Evolutionary conservation across 768 basidiomycete species (phyloP), one percentile per base, ranked within the genome.

Genomic region (Mrakia hoshinonis): DNA sequence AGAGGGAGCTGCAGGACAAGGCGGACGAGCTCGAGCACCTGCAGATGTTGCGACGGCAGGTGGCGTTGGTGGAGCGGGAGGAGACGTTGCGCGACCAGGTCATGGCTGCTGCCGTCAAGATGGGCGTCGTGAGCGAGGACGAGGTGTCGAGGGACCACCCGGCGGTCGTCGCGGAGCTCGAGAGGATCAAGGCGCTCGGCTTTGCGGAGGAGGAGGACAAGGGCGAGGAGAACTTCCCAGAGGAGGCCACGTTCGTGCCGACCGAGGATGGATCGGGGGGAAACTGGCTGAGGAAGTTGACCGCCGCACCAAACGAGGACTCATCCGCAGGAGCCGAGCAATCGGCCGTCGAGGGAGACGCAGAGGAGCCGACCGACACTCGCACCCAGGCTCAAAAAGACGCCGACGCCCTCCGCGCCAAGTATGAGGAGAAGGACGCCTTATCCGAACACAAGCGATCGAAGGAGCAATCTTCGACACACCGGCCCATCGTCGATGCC

Each of bases 111-210:
- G 66, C 66, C 12, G 66, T 26, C 52, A 49, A 67, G 51, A 24
- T 68, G 6, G 36, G 54, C 20, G 43, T 26, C 4, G 11, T 39
- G 26, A 39, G 24, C n/a, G 15, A 68, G 38, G 52, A 67, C 22
- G 51, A 52, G 72, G 77, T 79, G 65, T 76, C 77, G 12, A 75
- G 24, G 4, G 46, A 54, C 6, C 67, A 24, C 18, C 52, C 54
- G 38, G n/a, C 34, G 54, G 54, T 38, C 43, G 67, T 26, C 78
- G 54, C 66, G n/a, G 66, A 67, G 52, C 18, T 67, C 20, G 51
- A 52, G 3, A 55, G 51, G 38, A 38, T 43, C 52, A 15, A 36
- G 15, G 22, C 20, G 2, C 38, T 54, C n/a, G 52, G 26, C 31
- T 20, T 12, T 4, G 38, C 2, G 22, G 38, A 62, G 61, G 15